Base-by-base conservation (phyloP, 2,329 filamentous ascomycete species). In the Lecanicillium sp. region DNA sequence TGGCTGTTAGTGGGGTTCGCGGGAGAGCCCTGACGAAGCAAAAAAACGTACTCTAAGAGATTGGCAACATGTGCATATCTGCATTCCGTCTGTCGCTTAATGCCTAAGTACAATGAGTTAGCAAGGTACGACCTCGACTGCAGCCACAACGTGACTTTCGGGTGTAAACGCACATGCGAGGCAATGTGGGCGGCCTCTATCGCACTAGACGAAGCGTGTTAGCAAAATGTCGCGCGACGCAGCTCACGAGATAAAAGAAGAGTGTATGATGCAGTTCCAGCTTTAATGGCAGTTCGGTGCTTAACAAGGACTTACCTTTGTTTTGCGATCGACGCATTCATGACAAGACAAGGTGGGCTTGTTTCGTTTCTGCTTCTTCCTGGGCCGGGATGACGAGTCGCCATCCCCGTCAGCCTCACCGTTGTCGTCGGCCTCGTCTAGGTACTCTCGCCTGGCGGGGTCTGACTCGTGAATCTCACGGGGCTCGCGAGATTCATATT, bases 261-360 rank as follows among this genome's bases (percentile, higher is more conserved):
- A 10, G 17, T 25, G 29, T 20, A 18, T 14, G 25, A 17, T 15
- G 19, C 25, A 7, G 17, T 7, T n/a, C 19, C 15, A 30, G 5
- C 9, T 25, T 13, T 17, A 19, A 27, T 13, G 25, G 25, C 8
- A n/a, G n/a, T n/a, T n/a, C n/a, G n/a, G n/a, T n/a, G n/a, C n/a
- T n/a, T n/a, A 27, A 27, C 8, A 7, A 28, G 27, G 40, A 61
- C 72, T 48, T 56, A 82, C 82, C 71, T 87, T 89, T 17, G 84
- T 89, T 64, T 89, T 89, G 49, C 84, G 71, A 61, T 87, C 83
- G 17, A 89, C 85, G 54, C 85, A 90, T 56, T 87, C 83, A 45
- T 80, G 74, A 52, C 85, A 89, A 35, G 81, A 87, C 45, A 89
- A 56, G 1, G 84, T 89, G 4, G 85, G 85, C 59, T 90, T 90